Evolutionary conservation across 345 rosid species (phyloP), one percentile per base, ranked within the genome.

Genomic region (Gossypium ekmanianum): DNA sequence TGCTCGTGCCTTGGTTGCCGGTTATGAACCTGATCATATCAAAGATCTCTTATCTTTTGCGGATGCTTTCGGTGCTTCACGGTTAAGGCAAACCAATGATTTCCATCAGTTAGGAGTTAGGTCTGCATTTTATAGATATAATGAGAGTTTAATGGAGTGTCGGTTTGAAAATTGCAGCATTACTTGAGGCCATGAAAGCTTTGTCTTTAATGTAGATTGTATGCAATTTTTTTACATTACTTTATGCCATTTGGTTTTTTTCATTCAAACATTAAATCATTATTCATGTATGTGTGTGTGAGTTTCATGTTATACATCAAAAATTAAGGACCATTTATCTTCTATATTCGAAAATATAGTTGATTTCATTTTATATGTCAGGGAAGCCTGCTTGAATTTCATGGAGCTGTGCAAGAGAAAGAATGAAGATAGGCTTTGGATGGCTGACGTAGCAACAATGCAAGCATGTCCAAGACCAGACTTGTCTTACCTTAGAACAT

Each of bases 1-100:
- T 78, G 98, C 98, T 18, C 89, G 94, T 72, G 94, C 98, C 70
- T 72, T 95, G 75, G 98, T 95, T 76, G 91, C 91, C 66, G 98
- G 99, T 67, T 95, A 88, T 81, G 98, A 93, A 71, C 76, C 86
- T 29, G 93, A 89, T 45, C 78, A 72, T 77, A 76, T 93, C 74
- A 89, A 83, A 75, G 90, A 95, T 75, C 97, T 95, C 66, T 81
- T 93, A 61, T 84, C 86, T 59, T 95, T 95, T 70, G 88, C 96
- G 0, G 93, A 95, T 86, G 92, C 97, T 75, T 95, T 95, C 81
- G 98, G 96, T 78, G 99, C 98, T 84, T 83, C 83, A 4, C 99
- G 99, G 62, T 83, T 93, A 71, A 91, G 98, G 99, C 91, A 80
- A 24, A 2, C 11, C 9, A 58, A 52, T n/a, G 65, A n/a, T 72